A percentile compares a stretch with the other conserved stretches of the same genome.
These are phyloP conservation scores for Chlamydomonas reinhardtii DNA, from an alignment of 163 green algal species.

Conservation along the genomic window DNA sequence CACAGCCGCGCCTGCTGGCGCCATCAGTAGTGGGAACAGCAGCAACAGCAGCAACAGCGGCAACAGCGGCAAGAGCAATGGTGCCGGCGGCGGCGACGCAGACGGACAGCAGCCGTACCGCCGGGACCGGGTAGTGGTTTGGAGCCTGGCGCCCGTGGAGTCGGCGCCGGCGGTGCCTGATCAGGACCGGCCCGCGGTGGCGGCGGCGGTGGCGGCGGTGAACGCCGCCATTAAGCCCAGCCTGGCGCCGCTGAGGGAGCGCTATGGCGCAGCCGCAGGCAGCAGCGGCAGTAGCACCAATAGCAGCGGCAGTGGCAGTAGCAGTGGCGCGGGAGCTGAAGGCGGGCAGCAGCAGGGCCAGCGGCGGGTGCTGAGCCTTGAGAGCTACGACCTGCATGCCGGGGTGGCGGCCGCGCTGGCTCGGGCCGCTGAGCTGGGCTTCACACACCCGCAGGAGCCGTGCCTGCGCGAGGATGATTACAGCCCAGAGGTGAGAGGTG, in stretches of 20 bases:
- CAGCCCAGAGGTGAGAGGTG: too few species aligned
- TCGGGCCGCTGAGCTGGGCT: too few species aligned
- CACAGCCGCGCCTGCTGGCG: too few species aligned
- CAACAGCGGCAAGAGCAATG: too few species aligned
- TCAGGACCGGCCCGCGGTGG: not conserved
- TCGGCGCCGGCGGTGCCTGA: not conserved
- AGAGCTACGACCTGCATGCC: slow-evolving; percentile 3
- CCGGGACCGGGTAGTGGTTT: not conserved
- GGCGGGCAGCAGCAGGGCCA: too few species aligned
- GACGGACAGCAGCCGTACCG: not conserved
- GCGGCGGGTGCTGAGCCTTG: not conserved
- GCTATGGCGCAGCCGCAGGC: not conserved
- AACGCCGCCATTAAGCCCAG: not conserved
- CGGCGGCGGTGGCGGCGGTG: not conserved
- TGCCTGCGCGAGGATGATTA: too few species aligned
- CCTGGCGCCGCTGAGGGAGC: slow-evolving; percentile 12
- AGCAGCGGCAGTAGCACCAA: too few species aligned
- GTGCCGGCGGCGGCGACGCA: not conserved
- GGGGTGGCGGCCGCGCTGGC: not conserved
- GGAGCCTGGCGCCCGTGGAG: not conserved
- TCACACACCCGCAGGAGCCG: too few species aligned
- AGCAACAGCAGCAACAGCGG: too few species aligned
- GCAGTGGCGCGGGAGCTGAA: too few species aligned
- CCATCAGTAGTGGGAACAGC: too few species aligned
- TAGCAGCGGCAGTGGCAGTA: too few species aligned